Base-by-base conservation (phyloP, 805 yeast genomes). In the Wickerhamiella kurtzmanii region DNA sequence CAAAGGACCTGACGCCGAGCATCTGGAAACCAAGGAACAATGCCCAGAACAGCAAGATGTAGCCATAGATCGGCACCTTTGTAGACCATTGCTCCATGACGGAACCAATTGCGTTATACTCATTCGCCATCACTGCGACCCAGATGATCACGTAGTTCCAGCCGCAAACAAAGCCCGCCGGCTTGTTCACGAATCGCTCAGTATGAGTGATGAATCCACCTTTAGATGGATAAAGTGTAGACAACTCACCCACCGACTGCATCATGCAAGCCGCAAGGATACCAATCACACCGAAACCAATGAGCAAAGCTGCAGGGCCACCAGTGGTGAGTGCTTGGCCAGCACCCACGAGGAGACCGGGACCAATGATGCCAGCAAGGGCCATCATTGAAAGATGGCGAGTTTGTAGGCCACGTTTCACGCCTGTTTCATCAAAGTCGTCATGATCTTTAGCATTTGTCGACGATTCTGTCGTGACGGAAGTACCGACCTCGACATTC, bases 331-430 rank as follows among this genome's bases (percentile, higher is more conserved):
- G 63, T 4, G 78, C 71, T 32, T 69, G 69, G 15, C 79, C 77
- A 1, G 76, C 68, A 25, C 77, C 74, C 28, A 85, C 81, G 51
- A 85, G 77, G 44, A 85, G 68, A 58, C 92, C 94, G 6, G 89
- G 80, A 56, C 94, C 95, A 54, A 84, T 82, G 50, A 82, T 74
- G 39, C 89, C 88, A 54, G 89, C 92, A 51, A 83, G 69, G 44
- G 92, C 87, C 64, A 83, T 83, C 85, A 82, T 79, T 50, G 80
- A 78, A 54, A 83, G 64, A 60, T 83, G 89, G 58, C 88, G 71
- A 39, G 75, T 72, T 55, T 74, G 76, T 44, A 80, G 60, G 13
- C 68, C 69, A 8, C 69, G 60, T 47, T 59, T 60, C 20, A 65
- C 67, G 2, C 68, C 68, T 2, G 61, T 48, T 5, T 60, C 53